These are phyloP conservation scores for Aspergillus ruber DNA, from an alignment of 2,329 filamentous ascomycete genomes.

Conservation along the genomic window DNA sequence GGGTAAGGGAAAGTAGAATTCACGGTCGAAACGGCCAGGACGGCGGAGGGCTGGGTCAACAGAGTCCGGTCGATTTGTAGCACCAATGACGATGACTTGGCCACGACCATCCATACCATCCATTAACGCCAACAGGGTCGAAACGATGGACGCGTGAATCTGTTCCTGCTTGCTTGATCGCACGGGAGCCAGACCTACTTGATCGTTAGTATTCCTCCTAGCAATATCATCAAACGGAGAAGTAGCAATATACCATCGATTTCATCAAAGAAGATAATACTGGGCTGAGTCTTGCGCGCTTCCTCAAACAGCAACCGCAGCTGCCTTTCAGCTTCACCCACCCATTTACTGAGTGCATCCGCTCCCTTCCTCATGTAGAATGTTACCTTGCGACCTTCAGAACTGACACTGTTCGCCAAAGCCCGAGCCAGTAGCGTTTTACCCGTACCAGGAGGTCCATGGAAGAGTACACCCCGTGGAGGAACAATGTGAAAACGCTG, in stretches of 20 bases:
- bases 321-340: conserved; percentile 94
- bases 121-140: conserved; percentile 88
- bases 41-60: conserved; percentile 92
- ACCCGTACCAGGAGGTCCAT: conserved; percentile 93
- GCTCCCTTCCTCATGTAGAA: conserved; percentile 99
- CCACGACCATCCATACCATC: conserved; percentile 97
- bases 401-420: conserved; percentile 81
- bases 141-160: conserved; percentile 96
- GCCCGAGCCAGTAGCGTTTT: conserved; percentile 95
- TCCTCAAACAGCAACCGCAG: conserved; percentile 91
- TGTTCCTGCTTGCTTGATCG: conserved; percentile 98
- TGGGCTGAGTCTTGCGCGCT: conserved; percentile 88
- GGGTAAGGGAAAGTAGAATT: conserved; percentile 95
- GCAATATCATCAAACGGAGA: background rate
- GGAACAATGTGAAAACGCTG: conserved; percentile 86
- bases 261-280: conserved; percentile 99
- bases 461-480: conserved; percentile 89
- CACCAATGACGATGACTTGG: conserved; percentile 96
- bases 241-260: conserved; percentile 64
- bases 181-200: conserved; percentile 68
- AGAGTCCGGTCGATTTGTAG: conserved; percentile 95
- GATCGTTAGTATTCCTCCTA: background rate
- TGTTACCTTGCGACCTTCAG: conserved; percentile 86
- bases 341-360: conserved; percentile 97
- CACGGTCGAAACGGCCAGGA: conserved; percentile 89